Percentiles rank a stretch among this genome's conserved stretches.
These are phyloP conservation scores for Begonia fuchsioides DNA, from an alignment of 306 rosid species.

Conservation along the genomic window DNA sequence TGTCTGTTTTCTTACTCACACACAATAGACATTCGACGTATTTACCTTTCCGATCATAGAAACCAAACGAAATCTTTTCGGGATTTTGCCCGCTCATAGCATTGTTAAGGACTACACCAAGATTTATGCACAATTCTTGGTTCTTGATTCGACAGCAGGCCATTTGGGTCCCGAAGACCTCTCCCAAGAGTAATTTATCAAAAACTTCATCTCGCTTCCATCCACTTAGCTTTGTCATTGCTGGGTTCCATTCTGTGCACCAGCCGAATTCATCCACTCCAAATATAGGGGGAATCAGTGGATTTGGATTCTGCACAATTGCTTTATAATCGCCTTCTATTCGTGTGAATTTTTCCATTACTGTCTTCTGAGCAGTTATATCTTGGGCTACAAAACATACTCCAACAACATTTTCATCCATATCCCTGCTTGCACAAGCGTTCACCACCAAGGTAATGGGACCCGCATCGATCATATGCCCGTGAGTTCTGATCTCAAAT, in stretches of 20 bases:
- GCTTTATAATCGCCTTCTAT: slow-evolving; percentile 96
- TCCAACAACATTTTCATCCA: slow-evolving; percentile 67
- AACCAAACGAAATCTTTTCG: slow-evolving; percentile 59
- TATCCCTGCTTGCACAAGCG: slow-evolving; percentile 87
- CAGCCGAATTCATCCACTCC: slow-evolving; percentile 94
- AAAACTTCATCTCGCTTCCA: slow-evolving; percentile 82
- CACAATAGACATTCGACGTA: slow-evolving; percentile 75
- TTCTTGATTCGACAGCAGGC: slow-evolving; percentile 74
- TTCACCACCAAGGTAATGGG: slow-evolving; percentile 80
- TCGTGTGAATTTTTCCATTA: slow-evolving; percentile 92
- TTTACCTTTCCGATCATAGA: slow-evolving; percentile 46
- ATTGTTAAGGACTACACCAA: slow-evolving; percentile 59
- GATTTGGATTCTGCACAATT: slow-evolving; percentile 79
- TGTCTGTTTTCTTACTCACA: slow-evolving; percentile 63
- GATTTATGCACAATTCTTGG: slow-evolving; percentile 77
- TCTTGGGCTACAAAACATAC: slow-evolving; percentile 97
- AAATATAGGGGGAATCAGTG: slow-evolving; percentile 89
- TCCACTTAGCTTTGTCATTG: slow-evolving; percentile 75
- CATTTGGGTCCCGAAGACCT: slow-evolving; percentile 60
- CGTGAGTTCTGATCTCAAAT: slow-evolving; percentile 81
- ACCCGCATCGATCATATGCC: slow-evolving; percentile 40
- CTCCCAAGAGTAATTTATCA: slow-evolving; percentile 90
- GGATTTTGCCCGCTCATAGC: slow-evolving; percentile 68
- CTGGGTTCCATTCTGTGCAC: slow-evolving; percentile 96
- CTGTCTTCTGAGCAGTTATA: slow-evolving; percentile 83